phyloP scores from a whole-genome alignment of 2,329 filamentous ascomycete species.

The Mollisia scopiformis region DNA sequence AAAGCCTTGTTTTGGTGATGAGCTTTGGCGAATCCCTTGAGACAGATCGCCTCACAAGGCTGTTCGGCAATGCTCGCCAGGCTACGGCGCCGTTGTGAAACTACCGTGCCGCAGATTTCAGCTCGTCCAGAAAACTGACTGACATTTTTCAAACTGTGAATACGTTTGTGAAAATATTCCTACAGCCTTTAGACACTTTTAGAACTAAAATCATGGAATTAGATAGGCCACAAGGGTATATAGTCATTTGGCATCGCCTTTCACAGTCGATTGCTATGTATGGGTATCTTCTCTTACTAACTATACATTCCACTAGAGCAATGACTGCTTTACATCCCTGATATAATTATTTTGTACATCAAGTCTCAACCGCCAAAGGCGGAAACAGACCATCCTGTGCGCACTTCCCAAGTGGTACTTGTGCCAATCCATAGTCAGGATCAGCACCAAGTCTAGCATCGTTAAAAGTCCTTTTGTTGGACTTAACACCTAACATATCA shows the following conservation, averaged over 20 bases:
- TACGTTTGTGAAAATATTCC: too few species aligned
- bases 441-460: slow-evolving; percentile 68
- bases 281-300: background rate
- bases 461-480: slow-evolving; percentile 62
- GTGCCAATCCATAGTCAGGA: slow-evolving; percentile 62
- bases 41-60: background rate
- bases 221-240: too few species aligned
- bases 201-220: too few species aligned
- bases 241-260: background rate
- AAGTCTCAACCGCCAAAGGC: slow-evolving; percentile 47
- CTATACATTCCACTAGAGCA: background rate
- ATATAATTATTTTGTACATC: slow-evolving; percentile 21
- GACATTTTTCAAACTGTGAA: too few species aligned
- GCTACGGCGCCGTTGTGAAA: too few species aligned
- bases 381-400: slow-evolving; percentile 55
- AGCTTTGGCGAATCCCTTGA: background rate
- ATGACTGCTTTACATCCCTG: too few species aligned
- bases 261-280: background rate
- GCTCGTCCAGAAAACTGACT: too few species aligned
- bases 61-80: background rate
- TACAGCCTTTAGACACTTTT: too few species aligned
- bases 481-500: slow-evolving; percentile 74
- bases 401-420: slow-evolving; percentile 37
- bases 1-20: background rate
- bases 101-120: background rate